Conservation (phyloP, 202 grass and related monocot genomes). For the Musa balbisiana region DNA sequence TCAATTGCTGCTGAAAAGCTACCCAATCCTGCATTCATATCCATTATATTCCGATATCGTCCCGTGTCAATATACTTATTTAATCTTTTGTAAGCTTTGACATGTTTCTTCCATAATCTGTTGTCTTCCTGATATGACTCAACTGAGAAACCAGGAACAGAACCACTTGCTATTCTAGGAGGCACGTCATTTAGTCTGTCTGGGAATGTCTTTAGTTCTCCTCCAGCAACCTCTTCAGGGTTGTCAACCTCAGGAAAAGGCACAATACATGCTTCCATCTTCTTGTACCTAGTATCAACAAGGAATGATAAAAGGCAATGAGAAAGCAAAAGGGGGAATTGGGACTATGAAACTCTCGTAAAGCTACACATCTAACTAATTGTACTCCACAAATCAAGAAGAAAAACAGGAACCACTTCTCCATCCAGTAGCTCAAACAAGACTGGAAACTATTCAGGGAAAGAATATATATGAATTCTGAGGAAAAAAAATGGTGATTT, state of each 20-base stretch:
- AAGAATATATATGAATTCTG: background rate
- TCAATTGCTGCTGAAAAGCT: slow-evolving; percentile 84
- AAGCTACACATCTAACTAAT: background rate
- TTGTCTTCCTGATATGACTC: slow-evolving; percentile 69
- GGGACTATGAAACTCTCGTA: background rate
- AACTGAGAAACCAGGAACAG: slow-evolving; percentile 53
- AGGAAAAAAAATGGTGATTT: background rate
- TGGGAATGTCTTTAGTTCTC: slow-evolving; percentile 78
- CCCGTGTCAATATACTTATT: slow-evolving; percentile 87
- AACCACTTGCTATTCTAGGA: slow-evolving; percentile 72
- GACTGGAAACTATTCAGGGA: background rate
- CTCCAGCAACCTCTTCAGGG: slow-evolving; percentile 65
- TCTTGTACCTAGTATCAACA: slow-evolving; percentile 54
- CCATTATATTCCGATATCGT: slow-evolving; percentile 96
- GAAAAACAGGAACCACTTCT: background rate
- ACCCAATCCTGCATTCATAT: slow-evolving; percentile 86
- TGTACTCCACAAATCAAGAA: background rate
- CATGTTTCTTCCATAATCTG: slow-evolving; percentile 91
- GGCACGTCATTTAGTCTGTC: slow-evolving; percentile 77
- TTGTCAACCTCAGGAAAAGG: slow-evolving; percentile 67
- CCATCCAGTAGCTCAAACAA: background rate
- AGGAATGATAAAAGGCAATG: background rate
- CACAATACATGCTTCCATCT: slow-evolving; percentile 90
- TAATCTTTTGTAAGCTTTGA: slow-evolving; percentile 80
- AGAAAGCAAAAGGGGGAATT: background rate